A percentile compares a stretch with the other conserved stretches of the same genome.
These are phyloP conservation scores for Russula sp. DNA, from an alignment of 768 basidiomycete genomes.

Conservation along the genomic window DNA sequence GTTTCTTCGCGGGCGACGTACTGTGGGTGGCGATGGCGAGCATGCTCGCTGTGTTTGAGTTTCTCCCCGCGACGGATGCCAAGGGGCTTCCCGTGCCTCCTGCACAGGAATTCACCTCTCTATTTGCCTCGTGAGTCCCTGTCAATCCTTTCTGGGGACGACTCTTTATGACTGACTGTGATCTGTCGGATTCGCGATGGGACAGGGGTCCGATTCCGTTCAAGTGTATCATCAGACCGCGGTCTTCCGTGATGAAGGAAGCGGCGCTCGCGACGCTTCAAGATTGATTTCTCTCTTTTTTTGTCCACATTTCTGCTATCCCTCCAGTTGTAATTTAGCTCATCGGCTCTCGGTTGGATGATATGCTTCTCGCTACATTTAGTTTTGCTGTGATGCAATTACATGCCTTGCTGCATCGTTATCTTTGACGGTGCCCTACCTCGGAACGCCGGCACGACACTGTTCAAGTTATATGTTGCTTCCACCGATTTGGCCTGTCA, in stretches of 20 bases:
- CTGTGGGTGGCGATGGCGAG: constrained; percentile 2
- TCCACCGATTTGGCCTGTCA: neutral
- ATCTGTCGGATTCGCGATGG: neutral
- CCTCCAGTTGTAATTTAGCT: neutral
- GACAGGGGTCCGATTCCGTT: constrained; percentile 14
- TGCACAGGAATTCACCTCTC: neutral
- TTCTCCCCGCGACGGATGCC: constrained; percentile 9
- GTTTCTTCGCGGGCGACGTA: constrained; percentile 1
- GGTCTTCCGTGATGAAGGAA: constrained; percentile 1
- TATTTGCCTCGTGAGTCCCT: constrained; percentile 4
- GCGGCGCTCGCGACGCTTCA: neutral
- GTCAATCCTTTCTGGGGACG: neutral
- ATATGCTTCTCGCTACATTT: neutral
- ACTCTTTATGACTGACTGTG: neutral
- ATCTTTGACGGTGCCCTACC: too few relatives aligned
- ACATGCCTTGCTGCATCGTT: neutral
- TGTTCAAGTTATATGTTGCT: too few relatives aligned
- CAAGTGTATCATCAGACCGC: constrained; percentile 11
- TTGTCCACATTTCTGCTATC: neutral
- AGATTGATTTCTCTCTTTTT: neutral
- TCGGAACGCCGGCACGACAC: too few relatives aligned
- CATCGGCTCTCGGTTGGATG: neutral
- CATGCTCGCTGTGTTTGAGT: constrained; percentile 16
- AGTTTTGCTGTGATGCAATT: neutral
- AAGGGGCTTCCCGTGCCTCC: neutral